Base-by-base conservation (phyloP, 148 eudicot genomes). In the Mesembryanthemum crystallinum region DNA sequence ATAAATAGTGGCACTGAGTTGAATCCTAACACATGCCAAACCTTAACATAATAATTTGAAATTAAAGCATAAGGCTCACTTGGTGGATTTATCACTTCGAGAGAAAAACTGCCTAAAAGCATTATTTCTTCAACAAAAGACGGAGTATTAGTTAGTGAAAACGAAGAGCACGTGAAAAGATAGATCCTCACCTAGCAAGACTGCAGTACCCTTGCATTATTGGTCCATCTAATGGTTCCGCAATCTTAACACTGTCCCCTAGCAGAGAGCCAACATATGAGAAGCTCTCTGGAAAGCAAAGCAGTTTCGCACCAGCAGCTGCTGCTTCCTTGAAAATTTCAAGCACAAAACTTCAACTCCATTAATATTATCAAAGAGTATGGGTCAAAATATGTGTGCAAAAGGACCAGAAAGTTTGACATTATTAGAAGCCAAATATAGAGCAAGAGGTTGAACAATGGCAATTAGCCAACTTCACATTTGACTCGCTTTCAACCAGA, bases 251-350 rank as follows among this genome's bases (percentile, higher is more conserved):
- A 76, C 97, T 90, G 61, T 94, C 98, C 51, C 95, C 97, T 43
- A 74, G 78, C 69, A 70, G 64, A 62, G 82, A 79, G 66, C 92
- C 98, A 1, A 91, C 76, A 78, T 77, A 94, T 49, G 98, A 91
- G 83, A 94, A 94, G 79, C 87, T 91, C 83, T 94, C 98, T 72
- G 98, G 98, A 79, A 94, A 88, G 64, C 92, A 92, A 27, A 94
- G 87, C 84, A 94, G 77, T 75, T 94, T 94, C 52, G 92, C 97
- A 65, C 97, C 98, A 52, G 93, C 92, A 74, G 93, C 82, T 32
- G 92, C 88, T 60, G 98, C 98, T 86, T 91, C 95, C 95, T 94
- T 70, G 17, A 29, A 75, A 63, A 70, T 70, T 58, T 27, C 39
- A 79, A 65, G 60, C 69, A 71, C 21, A 54, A 57, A 67, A 54